Base-by-base conservation (phyloP, 176 grass and related monocot species). In the Musa beccarii region DNA sequence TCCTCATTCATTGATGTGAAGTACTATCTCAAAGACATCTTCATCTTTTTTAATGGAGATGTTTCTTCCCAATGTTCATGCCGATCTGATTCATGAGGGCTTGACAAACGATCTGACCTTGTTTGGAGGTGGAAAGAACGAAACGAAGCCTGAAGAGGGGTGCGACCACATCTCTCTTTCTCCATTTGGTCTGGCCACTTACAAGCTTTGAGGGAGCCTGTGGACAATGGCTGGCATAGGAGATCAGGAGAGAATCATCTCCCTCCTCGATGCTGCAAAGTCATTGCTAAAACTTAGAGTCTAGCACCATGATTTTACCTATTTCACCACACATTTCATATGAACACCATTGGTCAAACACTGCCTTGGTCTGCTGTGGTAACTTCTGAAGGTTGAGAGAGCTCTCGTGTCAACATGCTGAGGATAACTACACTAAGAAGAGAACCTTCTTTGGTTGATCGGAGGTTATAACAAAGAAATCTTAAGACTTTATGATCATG, bases 251-350 rank as follows among this genome's bases (percentile, higher is more conserved):
- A 83, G 75, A 53, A 77, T 90, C 10, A 79, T 29, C 52, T 67
- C 61, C 73, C 95, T 99, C 80, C 84, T 87, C 59, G 55, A 54
- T 22, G 83, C 88, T 2, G 91, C 95, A 17, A 74, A 89, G 9
- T 92, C 80, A 25, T 99, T 91, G 95, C 86, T 99, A 11, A 83
- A 85, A 73, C 82, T 99, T 20, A 84, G 81, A 77, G 88, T 87
- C 23, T 75, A 87, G 49, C 95, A 99, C 75, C 82, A 94, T 87
- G 95, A 99, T 75, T 99, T 92, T 83, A 87, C 79, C 71, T 99
- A 87, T 76, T 99, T 99, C 83, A 71, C 79, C 62, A 89, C 85
- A 74, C 93, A 96, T 15, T 57, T 11, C 9, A 28, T 4, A 9
- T 69, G 26, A 69, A 3, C 67, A 9, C 34, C 34, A 43, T 5